phyloP scores from a whole-genome alignment of 2,329 filamentous ascomycete species.

The Cordyceps tenuipes region DNA sequence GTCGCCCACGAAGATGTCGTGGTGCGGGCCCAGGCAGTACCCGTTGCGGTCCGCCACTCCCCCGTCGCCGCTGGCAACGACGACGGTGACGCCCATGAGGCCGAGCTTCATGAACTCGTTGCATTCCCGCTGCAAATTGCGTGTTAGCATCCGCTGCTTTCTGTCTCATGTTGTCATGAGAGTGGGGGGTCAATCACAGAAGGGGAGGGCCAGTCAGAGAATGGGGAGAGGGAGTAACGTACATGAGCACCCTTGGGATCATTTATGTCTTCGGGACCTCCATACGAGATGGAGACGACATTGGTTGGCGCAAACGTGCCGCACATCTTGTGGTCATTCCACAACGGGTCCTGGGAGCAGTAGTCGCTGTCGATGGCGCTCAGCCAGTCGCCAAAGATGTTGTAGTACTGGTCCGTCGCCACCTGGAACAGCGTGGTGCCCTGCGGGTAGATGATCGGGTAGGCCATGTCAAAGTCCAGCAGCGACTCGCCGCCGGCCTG shows the following conservation, averaged over 20 bases:
- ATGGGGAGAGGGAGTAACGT: slow-evolving; percentile 31
- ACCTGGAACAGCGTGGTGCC: slow-evolving; percentile 40
- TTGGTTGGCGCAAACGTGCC: slow-evolving; percentile 15
- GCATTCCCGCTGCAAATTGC: slow-evolving; percentile 29
- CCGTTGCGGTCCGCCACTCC: slow-evolving; percentile 7
- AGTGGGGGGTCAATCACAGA: no score
- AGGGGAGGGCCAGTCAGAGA: no score
- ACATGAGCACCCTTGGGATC: slow-evolving; percentile 21
- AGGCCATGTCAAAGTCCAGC: slow-evolving; percentile 44
- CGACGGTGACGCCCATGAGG: slow-evolving; percentile 27
- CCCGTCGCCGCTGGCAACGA: slow-evolving; percentile 29
- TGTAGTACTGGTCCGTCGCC: slow-evolving; percentile 28
- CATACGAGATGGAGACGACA: slow-evolving; percentile 35
- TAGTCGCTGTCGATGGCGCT: slow-evolving; percentile 39
- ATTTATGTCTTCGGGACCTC: slow-evolving; percentile 37
- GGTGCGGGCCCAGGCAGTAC: slow-evolving; percentile 16
- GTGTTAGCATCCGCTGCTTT: neutral
- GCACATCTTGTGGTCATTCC: slow-evolving; percentile 16
- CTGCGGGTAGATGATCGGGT: slow-evolving; percentile 44
- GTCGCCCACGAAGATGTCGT: slow-evolving; percentile 29
- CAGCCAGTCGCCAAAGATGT: slow-evolving; percentile 34
- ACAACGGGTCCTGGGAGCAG: slow-evolving; percentile 21
- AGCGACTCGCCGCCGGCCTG: slow-evolving; percentile 37
- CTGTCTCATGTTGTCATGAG: no score
- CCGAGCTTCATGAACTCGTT: slow-evolving; percentile 36